Conservation (phyloP, 2,329 filamentous ascomycete genomes). For the Colletotrichum orchidophilum region DNA sequence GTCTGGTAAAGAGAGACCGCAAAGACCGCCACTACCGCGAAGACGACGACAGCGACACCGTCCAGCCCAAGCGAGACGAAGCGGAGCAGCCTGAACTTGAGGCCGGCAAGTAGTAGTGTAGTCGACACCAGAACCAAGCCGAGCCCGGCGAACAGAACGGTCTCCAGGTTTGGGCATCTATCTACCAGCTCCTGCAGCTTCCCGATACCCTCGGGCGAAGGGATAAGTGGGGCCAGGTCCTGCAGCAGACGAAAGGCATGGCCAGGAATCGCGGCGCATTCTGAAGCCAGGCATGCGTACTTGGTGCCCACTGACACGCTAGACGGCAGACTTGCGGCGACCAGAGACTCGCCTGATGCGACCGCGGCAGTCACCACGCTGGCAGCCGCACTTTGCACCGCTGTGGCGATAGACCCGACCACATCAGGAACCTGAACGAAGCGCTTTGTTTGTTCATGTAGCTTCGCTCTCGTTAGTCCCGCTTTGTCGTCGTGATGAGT, state of each 20-base stretch:
- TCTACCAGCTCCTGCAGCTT: background rate
- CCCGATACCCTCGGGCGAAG: background rate
- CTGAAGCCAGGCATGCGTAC: background rate
- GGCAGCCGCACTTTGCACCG: background rate
- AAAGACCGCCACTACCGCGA: background rate
- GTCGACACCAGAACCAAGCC: background rate
- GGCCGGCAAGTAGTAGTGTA: background rate
- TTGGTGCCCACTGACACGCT: background rate
- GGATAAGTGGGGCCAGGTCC: background rate
- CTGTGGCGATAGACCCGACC: background rate
- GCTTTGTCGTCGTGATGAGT: background rate
- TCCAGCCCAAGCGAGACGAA: background rate
- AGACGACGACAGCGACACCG: background rate
- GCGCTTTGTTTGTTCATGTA: background rate
- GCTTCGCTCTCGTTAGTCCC: background rate
- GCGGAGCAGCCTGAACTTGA: constrained; percentile 2
- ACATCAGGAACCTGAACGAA: background rate
- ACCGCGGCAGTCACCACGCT: constrained; percentile 4
- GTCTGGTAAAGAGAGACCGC: background rate
- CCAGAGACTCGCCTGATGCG: background rate
- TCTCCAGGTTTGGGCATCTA: background rate
- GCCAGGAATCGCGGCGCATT: background rate
- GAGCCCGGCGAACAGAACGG: background rate
- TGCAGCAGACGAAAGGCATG: background rate
- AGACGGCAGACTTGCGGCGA: background rate